phyloP scores from a whole-genome alignment of 83 land plant genomes.

The Picea mariana region DNA sequence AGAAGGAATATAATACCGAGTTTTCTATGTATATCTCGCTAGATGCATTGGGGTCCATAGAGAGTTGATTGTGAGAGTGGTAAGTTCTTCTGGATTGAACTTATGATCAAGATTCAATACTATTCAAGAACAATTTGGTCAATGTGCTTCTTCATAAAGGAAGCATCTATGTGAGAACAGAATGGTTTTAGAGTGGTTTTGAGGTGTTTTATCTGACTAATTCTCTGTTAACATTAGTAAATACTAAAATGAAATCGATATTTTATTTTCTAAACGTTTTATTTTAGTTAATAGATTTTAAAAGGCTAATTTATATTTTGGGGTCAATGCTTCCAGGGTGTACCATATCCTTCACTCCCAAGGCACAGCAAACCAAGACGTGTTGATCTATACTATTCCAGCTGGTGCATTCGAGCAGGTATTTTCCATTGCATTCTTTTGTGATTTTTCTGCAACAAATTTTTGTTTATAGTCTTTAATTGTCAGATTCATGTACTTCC shows the following conservation, averaged over 20 bases:
- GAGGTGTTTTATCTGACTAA: not conserved
- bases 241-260: not conserved
- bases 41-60: not conserved
- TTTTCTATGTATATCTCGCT: not conserved
- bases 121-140: not conserved
- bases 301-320: not conserved
- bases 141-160: not conserved
- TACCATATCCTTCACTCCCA: constrained; percentile 34
- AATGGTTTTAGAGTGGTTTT: not conserved
- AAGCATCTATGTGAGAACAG: not conserved
- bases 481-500: too few relatives aligned
- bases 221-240: not conserved
- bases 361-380: constrained; percentile 50
- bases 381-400: constrained; percentile 61
- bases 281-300: not conserved
- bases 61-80: not conserved
- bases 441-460: too few relatives aligned
- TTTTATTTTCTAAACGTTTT: not conserved
- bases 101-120: not conserved
- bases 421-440: too few relatives aligned
- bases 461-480: too few relatives aligned
- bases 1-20: not conserved
- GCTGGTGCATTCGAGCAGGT: constrained; percentile 76
- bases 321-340: constrained; percentile 43
- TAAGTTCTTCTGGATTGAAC: not conserved